Evolutionary conservation across 169 alveolate species (phyloP), one percentile per base, ranked within the genome.

Genomic region (Perkinsus chesapeaki): DNA sequence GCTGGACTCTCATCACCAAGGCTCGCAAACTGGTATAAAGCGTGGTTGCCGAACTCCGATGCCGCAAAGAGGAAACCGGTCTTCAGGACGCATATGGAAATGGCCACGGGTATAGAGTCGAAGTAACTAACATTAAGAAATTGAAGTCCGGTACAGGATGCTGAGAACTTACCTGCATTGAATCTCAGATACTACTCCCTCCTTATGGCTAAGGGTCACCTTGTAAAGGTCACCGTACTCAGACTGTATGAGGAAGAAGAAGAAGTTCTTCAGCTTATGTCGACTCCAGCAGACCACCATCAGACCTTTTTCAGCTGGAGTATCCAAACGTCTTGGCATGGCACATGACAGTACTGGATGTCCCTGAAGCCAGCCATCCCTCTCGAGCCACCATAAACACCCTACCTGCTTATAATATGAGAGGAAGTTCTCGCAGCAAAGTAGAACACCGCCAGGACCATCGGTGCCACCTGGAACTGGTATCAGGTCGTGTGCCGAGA

Each of bases 401-500:
- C 48, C 60, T 39, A 94, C 96, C 73, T 91, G 96, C 93, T 98
- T 98, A 94, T 97, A 97, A 97, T 99, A 99, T 36, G 98, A 97
- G 16, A 99, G 93, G 95, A 97, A 98, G 95, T 98, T 98, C 95
- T 98, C 99, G 94, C 99, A 99, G 95, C 99, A 98, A 12, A 99
- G 99, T 48, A 99, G 73, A 39, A 98, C 99, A 34, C 99, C 99
- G 39, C 99, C 98, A 39, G 99, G 99, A 0, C 99, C 99, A 82
- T 98, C 99, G 72, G 97, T 96, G 39, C 98, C 98, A 5, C 99
- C 99, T 16, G 99, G 99, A 23, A 98, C 98, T 37, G 99, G 96
- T 39, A 98, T 96, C 37, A 99, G 95, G 92, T 96, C 93, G 96
- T 98, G 99, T 43, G 99, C 99, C 47, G 98, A 94, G 36, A 96